Evolutionary conservation across 371 early-diverging fungal species (phyloP), one percentile per base, ranked within the genome.

Genomic region (Actinomortierella ambigua): DNA sequence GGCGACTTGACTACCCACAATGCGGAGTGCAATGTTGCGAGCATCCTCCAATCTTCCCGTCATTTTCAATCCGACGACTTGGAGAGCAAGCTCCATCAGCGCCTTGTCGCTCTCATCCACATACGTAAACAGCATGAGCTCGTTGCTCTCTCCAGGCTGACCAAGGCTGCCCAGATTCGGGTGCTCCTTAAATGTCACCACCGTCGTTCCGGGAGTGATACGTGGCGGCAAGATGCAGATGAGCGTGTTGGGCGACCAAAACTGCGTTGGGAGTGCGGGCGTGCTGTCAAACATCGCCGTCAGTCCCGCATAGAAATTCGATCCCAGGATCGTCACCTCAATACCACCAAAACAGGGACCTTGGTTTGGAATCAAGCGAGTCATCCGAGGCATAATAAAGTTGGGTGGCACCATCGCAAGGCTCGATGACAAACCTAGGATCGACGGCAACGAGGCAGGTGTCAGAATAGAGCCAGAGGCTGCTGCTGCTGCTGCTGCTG

Each of bases 341-440:
- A 90, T 82, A 2, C 94, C 94, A 44, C 96, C 96, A 61, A 83
- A 85, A 40, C 88, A 81, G 0, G 96, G 93, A 1, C 95, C 95
- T 61, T 89, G 85, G 44, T 81, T 84, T 2, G 94, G 94, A 52
- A 89, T 85, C 53, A 93, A 50, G 39, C 89, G 82, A 22, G 82
- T 82, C 58, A 87, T 78, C 46, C 65, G 67, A 5, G 82, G 81
- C 7, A 77, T 48, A 53, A 73, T 73, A 34, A 73, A 73, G 6
- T 63, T 67, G 3, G 63, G 75, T 22, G 69, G 69, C n/a, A 59
- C 59, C 62, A 63, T 62, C 1, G 65, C 57, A 20, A 65, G 53
- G 0, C 58, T 57, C 6, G 70, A 69, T 15, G 70, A 53, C 6
- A 77, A 34, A 13, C 61, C 65, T 1, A 68, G 65, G 42, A 70